phyloP scores from a whole-genome alignment of 768 basidiomycete species.

The Amanita rubescens region DNA sequence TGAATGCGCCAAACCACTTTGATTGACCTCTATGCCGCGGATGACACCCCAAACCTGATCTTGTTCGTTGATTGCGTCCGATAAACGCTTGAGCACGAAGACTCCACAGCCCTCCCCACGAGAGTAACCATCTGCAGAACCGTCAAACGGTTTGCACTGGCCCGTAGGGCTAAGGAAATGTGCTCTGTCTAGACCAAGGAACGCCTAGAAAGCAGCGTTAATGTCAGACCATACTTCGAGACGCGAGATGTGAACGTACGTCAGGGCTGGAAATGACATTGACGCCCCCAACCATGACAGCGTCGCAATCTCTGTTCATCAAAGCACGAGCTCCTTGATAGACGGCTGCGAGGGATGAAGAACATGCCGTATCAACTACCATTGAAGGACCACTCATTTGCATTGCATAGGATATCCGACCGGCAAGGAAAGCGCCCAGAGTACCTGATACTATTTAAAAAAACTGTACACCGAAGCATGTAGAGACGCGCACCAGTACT shows the following conservation, averaged over 20 bases:
- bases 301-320: constrained; percentile 53
- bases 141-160: constrained; percentile 66
- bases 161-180: constrained; percentile 64
- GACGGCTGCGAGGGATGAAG: constrained; percentile 59
- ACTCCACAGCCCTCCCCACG: constrained; percentile 65
- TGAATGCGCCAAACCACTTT: constrained; percentile 56
- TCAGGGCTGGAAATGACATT: constrained; percentile 66
- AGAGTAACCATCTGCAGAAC: constrained; percentile 66
- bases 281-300: constrained; percentile 70
- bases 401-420: constrained; percentile 65
- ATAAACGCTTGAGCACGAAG: constrained; percentile 65
- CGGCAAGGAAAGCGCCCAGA: constrained; percentile 58
- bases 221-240: constrained; percentile 3
- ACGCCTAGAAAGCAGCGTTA: constrained; percentile 41
- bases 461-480: not conserved
- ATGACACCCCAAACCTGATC: constrained; percentile 66
- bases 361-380: constrained; percentile 70
- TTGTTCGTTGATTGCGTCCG: constrained; percentile 57
- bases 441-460: constrained; percentile 39
- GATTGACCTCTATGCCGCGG: constrained; percentile 63
- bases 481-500: constrained; percentile 42
- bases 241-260: constrained; percentile 30
- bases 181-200: constrained; percentile 56
- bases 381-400: constrained; percentile 63
- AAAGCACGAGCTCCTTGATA: constrained; percentile 65